phyloP scores from a whole-genome alignment of 371 early-diverging fungal species.

The Smittium mucronatum region DNA sequence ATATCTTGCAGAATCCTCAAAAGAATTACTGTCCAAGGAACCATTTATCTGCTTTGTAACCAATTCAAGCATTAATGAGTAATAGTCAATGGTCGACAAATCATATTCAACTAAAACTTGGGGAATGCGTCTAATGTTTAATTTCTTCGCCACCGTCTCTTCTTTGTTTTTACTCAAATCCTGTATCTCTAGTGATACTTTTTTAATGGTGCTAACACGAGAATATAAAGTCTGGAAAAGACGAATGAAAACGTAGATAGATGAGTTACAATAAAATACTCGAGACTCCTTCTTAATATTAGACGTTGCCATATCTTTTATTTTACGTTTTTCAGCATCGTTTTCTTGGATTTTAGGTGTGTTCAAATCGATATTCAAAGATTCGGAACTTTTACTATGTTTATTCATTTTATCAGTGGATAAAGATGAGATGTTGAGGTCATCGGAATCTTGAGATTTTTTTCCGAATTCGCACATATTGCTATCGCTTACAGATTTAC shows the following conservation, averaged over 20 bases:
- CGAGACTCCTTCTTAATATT: background rate
- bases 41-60: slow-evolving; percentile 65
- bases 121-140: slow-evolving; percentile 55
- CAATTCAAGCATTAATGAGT: slow-evolving; percentile 54
- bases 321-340: background rate
- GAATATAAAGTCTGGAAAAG: slow-evolving; percentile 68
- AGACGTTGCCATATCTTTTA: background rate
- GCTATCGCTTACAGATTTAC: slow-evolving; percentile 14
- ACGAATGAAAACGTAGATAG: slow-evolving; percentile 77
- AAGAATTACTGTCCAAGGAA: slow-evolving; percentile 67
- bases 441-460: background rate
- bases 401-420: background rate
- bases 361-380: background rate
- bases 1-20: slow-evolving; percentile 82
- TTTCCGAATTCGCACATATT: no score
- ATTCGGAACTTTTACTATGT: background rate
- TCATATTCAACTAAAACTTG: slow-evolving; percentile 28
- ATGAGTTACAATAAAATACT: slow-evolving; percentile 43
- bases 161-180: slow-evolving; percentile 43
- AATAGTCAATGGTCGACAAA: slow-evolving; percentile 43
- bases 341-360: background rate
- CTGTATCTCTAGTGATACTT: slow-evolving; percentile 45
- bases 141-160: slow-evolving; percentile 57
- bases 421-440: background rate
- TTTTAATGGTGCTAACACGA: slow-evolving; percentile 64